These are phyloP conservation scores for Phytophthora pluvialis DNA, from an alignment of 352 stramenopile genomes.

Conservation along the genomic window DNA sequence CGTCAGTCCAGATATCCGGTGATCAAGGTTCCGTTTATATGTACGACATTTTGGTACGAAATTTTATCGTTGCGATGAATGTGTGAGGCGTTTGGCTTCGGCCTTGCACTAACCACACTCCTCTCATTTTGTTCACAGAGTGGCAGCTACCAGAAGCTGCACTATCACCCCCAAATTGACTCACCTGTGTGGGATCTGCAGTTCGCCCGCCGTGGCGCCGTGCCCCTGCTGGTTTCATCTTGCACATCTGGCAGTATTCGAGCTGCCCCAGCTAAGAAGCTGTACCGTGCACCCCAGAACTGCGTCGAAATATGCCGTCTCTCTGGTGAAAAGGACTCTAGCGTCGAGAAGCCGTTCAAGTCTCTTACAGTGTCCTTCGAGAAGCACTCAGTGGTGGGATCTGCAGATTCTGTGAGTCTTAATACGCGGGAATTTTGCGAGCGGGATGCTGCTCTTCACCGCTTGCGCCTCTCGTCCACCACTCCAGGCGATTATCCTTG, in stretches of 20 bases:
- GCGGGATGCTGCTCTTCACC: conserved; percentile 79
- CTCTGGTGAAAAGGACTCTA: conserved; percentile 55
- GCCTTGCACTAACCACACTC: not conserved
- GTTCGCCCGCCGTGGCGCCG: conserved; percentile 50
- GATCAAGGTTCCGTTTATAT: conserved; percentile 85
- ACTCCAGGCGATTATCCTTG: conserved; percentile 54
- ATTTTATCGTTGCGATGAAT: not conserved
- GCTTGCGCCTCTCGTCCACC: conserved; percentile 59
- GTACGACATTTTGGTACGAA: conserved; percentile 80
- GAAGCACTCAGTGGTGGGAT: conserved; percentile 47
- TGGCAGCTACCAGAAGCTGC: conserved; percentile 81
- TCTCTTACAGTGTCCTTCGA: conserved; percentile 59
- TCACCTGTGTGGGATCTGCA: conserved; percentile 86
- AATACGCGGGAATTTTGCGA: conserved; percentile 74
- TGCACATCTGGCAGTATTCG: conserved; percentile 77
- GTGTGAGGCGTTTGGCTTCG: not conserved
- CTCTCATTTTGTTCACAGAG: conserved; percentile 41
- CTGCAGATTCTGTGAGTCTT: conserved; percentile 48
- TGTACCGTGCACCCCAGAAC: conserved; percentile 67
- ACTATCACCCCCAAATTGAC: conserved; percentile 85
- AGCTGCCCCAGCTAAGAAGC: conserved; percentile 64
- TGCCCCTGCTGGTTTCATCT: conserved; percentile 65
- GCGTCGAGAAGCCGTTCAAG: conserved; percentile 65
- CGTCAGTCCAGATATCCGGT: conserved; percentile 74
- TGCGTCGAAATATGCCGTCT: conserved; percentile 79